A percentile compares a stretch with the other conserved stretches of the same genome.
These are phyloP conservation scores for Protomyces pachydermus DNA, from an alignment of 1,139 yeast genomes.

Conservation along the genomic window DNA sequence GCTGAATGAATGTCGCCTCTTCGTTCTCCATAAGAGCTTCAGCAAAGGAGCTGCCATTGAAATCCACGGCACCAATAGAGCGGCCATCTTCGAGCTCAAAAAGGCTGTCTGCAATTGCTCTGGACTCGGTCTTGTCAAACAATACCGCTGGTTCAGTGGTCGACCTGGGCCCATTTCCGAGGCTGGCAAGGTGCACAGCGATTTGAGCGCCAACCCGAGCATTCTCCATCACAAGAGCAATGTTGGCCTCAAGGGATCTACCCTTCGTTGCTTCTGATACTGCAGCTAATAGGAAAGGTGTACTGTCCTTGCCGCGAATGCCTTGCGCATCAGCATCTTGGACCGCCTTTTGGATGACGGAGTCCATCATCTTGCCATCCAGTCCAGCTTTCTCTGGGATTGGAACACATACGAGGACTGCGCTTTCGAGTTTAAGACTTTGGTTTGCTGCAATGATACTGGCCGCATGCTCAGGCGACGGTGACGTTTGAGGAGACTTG, in stretches of 20 bases:
- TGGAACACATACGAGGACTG: conserved; percentile 75
- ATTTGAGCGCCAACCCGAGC: conserved; percentile 65
- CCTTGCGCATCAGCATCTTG: conserved; percentile 52
- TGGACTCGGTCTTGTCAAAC: neutral
- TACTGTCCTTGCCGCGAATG: conserved; percentile 64
- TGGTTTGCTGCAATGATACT: conserved; percentile 44
- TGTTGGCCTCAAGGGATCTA: conserved; percentile 62
- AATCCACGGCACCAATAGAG: neutral
- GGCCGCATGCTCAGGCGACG: conserved; percentile 15
- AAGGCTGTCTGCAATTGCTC: neutral
- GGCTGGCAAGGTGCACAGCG: conserved; percentile 50
- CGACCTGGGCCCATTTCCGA: conserved; percentile 39
- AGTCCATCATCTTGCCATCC: conserved; percentile 50
- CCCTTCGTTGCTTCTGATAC: conserved; percentile 68
- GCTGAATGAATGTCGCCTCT: neutral
- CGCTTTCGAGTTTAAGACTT: conserved; percentile 54
- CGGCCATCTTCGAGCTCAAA: conserved; percentile 2
- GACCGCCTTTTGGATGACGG: conserved; percentile 56
- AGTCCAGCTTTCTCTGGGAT: conserved; percentile 66
- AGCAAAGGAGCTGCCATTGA: neutral
- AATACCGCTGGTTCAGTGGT: neutral
- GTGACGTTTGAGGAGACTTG: conserved; percentile 40
- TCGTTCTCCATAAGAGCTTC: neutral
- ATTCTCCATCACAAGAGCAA: conserved; percentile 71
- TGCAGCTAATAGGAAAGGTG: conserved; percentile 67